These are phyloP conservation scores for Coffea eugenioides DNA, from an alignment of 257 asterid species.

Conservation along the genomic window DNA sequence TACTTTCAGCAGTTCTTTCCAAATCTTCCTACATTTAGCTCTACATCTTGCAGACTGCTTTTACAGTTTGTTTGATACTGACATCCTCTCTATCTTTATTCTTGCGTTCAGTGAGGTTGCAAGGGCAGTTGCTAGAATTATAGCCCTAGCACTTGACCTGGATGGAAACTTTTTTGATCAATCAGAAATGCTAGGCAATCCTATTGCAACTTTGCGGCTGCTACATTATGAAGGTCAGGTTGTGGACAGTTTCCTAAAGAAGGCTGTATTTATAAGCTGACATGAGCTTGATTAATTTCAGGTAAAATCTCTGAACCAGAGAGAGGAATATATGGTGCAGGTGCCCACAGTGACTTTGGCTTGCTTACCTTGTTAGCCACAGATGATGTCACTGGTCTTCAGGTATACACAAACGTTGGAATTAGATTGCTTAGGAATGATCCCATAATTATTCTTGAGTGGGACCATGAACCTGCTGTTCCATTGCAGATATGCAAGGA, in stretches of 20 bases:
- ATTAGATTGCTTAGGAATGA: not conserved
- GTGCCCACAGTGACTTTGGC: conserved; percentile 90
- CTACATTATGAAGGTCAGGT: conserved; percentile 76
- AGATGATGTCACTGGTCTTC: conserved; percentile 76
- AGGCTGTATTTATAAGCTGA: conserved; percentile 7
- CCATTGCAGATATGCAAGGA: conserved; percentile 72
- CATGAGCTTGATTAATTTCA: conserved; percentile 21
- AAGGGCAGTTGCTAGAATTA: conserved; percentile 60
- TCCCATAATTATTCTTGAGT: conserved; percentile 10
- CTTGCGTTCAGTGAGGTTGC: conserved; percentile 59
- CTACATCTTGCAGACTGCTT: conserved; percentile 1
- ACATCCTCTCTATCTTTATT: conserved; percentile 11
- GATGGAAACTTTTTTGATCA: conserved; percentile 53
- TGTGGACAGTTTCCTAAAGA: conserved; percentile 15
- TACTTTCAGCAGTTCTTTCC: too few species aligned
- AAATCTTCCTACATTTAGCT: not conserved
- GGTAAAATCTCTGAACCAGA: conserved; percentile 71
- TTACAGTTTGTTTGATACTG: not conserved
- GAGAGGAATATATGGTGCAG: conserved; percentile 89
- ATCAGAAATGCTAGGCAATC: conserved; percentile 67
- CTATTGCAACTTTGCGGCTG: conserved; percentile 71
- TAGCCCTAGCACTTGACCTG: conserved; percentile 80
- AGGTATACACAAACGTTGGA: conserved; percentile 36
- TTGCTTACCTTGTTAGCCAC: conserved; percentile 82
- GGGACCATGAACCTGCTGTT: not conserved